Evolutionary conservation across 352 stramenopile genomes (phyloP).

Genomic region (Phytophthora aleatoria): DNA sequence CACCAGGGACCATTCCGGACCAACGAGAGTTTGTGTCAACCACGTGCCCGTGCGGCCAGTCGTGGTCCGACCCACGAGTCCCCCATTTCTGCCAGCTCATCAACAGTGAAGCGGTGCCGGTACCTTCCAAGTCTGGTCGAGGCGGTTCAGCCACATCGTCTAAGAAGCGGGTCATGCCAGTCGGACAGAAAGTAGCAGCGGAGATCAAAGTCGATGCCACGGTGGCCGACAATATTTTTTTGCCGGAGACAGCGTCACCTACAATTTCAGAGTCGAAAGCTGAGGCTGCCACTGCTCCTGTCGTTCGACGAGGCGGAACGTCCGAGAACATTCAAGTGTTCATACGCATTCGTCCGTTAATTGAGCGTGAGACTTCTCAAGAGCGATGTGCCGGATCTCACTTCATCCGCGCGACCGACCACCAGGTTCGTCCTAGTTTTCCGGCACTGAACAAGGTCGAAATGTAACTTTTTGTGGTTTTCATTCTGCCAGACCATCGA

Average conservation of each 20-base stretch:
- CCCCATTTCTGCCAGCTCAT: conserved; percentile 76
- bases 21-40: conserved; percentile 2
- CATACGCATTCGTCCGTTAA: conserved; percentile 80
- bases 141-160: not conserved
- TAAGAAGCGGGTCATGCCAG: conserved; percentile 8
- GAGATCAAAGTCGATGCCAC: not conserved
- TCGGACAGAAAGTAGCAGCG: not conserved
- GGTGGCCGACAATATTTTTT: conserved; percentile 19
- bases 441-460: not conserved
- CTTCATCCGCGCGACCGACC: conserved; percentile 52
- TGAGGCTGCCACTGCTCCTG: not conserved
- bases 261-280: conserved; percentile 1
- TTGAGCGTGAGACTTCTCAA: conserved; percentile 64
- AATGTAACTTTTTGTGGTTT: not conserved
- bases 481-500: conserved; percentile 69
- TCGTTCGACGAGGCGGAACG: conserved; percentile 27
- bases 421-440: conserved; percentile 36
- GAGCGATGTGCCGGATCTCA: conserved; percentile 31
- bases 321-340: conserved; percentile 88
- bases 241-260: conserved; percentile 8
- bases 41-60: conserved; percentile 68
- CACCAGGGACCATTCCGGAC: conserved; percentile 19
- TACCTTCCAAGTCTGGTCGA: conserved; percentile 12
- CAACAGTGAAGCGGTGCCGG: conserved; percentile 17
- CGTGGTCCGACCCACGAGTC: conserved; percentile 64